These are phyloP conservation scores for Leccinum subtestaceum DNA, from an alignment of 768 basidiomycete genomes.

Conservation along the genomic window DNA sequence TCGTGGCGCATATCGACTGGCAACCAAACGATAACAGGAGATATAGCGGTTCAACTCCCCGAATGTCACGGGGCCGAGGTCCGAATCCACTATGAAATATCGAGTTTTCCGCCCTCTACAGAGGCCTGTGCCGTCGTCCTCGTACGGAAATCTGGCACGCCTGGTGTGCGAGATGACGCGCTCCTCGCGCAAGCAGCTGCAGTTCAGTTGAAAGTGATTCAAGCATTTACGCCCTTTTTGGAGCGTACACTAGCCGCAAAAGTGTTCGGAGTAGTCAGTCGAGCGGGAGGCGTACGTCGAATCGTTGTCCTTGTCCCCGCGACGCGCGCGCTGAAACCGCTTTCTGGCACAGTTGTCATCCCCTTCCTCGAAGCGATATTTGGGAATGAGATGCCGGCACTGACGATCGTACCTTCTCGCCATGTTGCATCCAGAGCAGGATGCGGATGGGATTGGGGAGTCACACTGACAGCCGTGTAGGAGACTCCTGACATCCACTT, in stretches of 20 bases:
- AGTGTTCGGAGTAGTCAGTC: constrained; percentile 19
- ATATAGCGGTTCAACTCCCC: constrained; percentile 7
- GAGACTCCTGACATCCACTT: background rate
- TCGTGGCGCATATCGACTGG: background rate
- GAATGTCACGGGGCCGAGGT: constrained; percentile 7
- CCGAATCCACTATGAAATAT: constrained; percentile 47
- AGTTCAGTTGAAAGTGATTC: constrained; percentile 13
- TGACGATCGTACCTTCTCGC: constrained; percentile 24
- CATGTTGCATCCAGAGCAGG: constrained; percentile 22
- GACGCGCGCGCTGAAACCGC: constrained; percentile 1
- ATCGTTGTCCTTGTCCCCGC: background rate
- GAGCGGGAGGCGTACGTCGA: constrained; percentile 17
- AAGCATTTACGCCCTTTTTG: constrained; percentile 20
- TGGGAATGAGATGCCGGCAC: constrained; percentile 23
- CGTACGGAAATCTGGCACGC: constrained; percentile 31
- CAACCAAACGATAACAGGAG: constrained; percentile 11
- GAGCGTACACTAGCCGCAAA: constrained; percentile 24
- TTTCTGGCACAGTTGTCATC: constrained; percentile 11
- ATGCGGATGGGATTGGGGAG: constrained; percentile 27
- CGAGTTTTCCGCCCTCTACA: constrained; percentile 38
- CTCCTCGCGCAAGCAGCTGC: constrained; percentile 13
- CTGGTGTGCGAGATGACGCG: constrained; percentile 1
- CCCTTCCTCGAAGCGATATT: constrained; percentile 25
- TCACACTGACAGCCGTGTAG: constrained; percentile 30
- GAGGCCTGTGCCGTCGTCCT: constrained; percentile 47